phyloP scores from a whole-genome alignment of 2,329 filamentous ascomycete species.

The Dactylonectria macrodidyma region DNA sequence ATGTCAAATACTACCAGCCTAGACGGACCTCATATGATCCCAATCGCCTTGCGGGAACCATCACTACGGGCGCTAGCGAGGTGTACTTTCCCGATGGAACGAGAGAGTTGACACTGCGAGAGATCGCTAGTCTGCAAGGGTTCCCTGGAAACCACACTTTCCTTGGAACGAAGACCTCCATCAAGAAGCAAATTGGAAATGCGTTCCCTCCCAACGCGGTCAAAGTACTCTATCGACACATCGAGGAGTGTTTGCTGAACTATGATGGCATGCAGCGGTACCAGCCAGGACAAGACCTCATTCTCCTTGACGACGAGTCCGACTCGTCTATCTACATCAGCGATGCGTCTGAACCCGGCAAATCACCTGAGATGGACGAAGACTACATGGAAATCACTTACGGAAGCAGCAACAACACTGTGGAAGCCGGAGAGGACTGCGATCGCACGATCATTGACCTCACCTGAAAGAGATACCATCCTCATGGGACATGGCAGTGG shows the following conservation, averaged over 20 bases:
- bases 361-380: slow-evolving; percentile 47
- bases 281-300: slow-evolving; percentile 36
- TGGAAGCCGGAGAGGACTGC: slow-evolving; percentile 3
- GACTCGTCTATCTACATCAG: slow-evolving; percentile 28
- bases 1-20: slow-evolving; percentile 47
- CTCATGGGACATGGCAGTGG: neutral
- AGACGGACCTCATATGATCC: slow-evolving; percentile 60
- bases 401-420: neutral
- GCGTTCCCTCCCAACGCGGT: slow-evolving; percentile 79
- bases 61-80: slow-evolving; percentile 75
- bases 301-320: slow-evolving; percentile 46
- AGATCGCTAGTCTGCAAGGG: slow-evolving; percentile 78
- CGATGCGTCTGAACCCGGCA: slow-evolving; percentile 21
- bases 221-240: slow-evolving; percentile 63
- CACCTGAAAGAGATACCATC: slow-evolving; percentile 23
- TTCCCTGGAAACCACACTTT: slow-evolving; percentile 78
- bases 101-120: slow-evolving; percentile 75
- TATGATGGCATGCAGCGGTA: slow-evolving; percentile 56
- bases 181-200: slow-evolving; percentile 81
- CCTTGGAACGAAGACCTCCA: slow-evolving; percentile 53
- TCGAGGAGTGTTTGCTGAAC: slow-evolving; percentile 61
- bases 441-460: slow-evolving; percentile 41
- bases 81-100: slow-evolving; percentile 77
- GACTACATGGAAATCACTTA: slow-evolving; percentile 24
- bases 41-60: slow-evolving; percentile 66